Base-by-base conservation (phyloP, 768 basidiomycete species). In the Kwoniella sp. region DNA sequence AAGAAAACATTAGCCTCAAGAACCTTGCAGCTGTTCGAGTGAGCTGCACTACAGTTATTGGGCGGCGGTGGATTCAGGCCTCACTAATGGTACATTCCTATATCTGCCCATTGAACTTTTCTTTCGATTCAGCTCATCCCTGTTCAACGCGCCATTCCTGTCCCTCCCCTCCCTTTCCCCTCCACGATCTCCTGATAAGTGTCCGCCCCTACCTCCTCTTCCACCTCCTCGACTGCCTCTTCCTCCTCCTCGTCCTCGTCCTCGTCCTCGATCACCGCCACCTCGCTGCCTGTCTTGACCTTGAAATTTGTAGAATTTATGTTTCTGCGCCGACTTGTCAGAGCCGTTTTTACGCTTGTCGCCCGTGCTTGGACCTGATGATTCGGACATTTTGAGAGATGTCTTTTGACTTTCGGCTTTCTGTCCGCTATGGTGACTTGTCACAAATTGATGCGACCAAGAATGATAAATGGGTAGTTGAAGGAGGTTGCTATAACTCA, bases 291-390 rank as follows among this genome's bases (percentile, higher is more conserved):
- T 37, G 51, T 55, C 67, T 54, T 57, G 51, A 62, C 60, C 67
- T 54, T 60, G 51, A 62, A 27, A 62, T 48, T 73, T 76, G 54
- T 68, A 73, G 52, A 64, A 67, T 40, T 71, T 68, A 54, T 72
- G n/a, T 58, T 69, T 72, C 64, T 76, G 73, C 13, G 61, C 47
- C 1, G 61, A 48, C 4, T 21, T 25, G 13, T 56, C 61, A 21
- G 33, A 53, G 21, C 25, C 37, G 33, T n/a, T 30, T 54, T 50
- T 50, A 21, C 56, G 33, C 37, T 51, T 52, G 22, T 46, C 44
- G 6, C 56, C 58, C 27, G 51, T 21, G 25, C 55, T 46, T 36
- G 60, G 27, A 12, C 64, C 61, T 55, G 58, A 21, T 55, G 58
- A 21, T 63, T 56, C 48, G 13, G 67, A 44, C 63, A 68, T 68